Conservation (phyloP, 2,329 filamentous ascomycete genomes). For the Aschersonia sp. region DNA sequence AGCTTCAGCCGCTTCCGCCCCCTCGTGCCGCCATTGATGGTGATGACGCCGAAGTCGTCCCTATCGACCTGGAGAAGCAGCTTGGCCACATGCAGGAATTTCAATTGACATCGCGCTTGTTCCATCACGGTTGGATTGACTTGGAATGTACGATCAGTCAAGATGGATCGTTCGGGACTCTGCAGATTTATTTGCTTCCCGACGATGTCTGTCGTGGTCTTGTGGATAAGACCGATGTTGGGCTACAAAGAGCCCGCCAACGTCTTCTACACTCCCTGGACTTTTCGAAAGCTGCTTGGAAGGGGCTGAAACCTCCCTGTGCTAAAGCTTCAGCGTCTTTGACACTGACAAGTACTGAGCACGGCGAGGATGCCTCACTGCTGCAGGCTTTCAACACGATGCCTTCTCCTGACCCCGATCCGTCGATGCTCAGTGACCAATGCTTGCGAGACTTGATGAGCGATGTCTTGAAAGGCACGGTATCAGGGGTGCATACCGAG, state of each 20-base stretch:
- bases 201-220: constrained; percentile 44
- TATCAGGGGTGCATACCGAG: constrained; percentile 45
- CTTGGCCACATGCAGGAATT: constrained; percentile 14
- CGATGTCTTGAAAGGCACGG: constrained; percentile 34
- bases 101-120: constrained; percentile 14
- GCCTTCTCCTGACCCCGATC: constrained; percentile 50
- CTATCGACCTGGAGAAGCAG: constrained; percentile 10
- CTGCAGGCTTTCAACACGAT: constrained; percentile 62
- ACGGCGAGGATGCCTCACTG: constrained; percentile 36
- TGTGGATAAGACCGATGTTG: constrained; percentile 32
- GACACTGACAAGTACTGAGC: constrained; percentile 6
- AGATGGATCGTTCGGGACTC: constrained; percentile 10
- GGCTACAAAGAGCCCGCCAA: constrained; percentile 29
- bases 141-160: constrained; percentile 21
- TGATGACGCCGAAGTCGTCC: constrained; percentile 7
- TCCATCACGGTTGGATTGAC: constrained; percentile 25
- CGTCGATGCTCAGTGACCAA: constrained; percentile 29
- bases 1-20: background rate
- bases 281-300: constrained; percentile 40
- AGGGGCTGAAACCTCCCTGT: constrained; percentile 17
- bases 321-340: background rate
- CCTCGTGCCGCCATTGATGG: background rate
- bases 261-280: constrained; percentile 39
- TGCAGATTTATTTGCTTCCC: constrained; percentile 49
- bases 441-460: constrained; percentile 39